A percentile compares a stretch with the other conserved stretches of the same genome.
Evolutionary conservation across 805 yeast genomes (phyloP).

Genomic region (Jamesozyma piceae): DNA sequence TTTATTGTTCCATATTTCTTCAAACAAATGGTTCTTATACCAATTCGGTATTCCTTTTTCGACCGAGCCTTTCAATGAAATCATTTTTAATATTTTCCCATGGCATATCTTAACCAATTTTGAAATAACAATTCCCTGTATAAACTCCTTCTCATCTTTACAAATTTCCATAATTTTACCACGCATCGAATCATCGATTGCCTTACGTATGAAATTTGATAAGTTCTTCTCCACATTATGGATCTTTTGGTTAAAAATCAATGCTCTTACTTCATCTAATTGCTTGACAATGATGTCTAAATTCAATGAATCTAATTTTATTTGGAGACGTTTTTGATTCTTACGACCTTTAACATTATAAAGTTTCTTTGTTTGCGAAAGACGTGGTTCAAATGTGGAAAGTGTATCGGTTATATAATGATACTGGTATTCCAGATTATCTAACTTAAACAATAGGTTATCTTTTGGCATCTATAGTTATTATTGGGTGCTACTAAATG

Average conservation of each 20-base stretch:
- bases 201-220: slow-evolving; percentile 8
- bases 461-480: slow-evolving; percentile 31
- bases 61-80: slow-evolving; percentile 2
- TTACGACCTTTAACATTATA: slow-evolving; percentile 29
- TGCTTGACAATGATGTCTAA: slow-evolving; percentile 11
- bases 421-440: slow-evolving; percentile 28
- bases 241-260: slow-evolving; percentile 24
- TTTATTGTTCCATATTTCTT: slow-evolving; percentile 25
- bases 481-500: too few species aligned
- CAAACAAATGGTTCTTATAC: slow-evolving; percentile 21
- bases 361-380: slow-evolving; percentile 22
- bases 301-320: slow-evolving; percentile 11
- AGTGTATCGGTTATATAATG: slow-evolving; percentile 23
- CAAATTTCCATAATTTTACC: slow-evolving; percentile 1
- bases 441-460: slow-evolving; percentile 27
- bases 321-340: slow-evolving; percentile 19
- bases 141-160: slow-evolving; percentile 14
- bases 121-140: slow-evolving; percentile 17
- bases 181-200: slow-evolving; percentile 7
- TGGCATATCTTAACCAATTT: slow-evolving; percentile 21
- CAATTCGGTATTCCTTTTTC: slow-evolving; percentile 16
- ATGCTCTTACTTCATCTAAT: slow-evolving; percentile 13
- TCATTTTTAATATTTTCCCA: slow-evolving; percentile 13
- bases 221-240: slow-evolving; percentile 21
- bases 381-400: slow-evolving; percentile 26